Conservation (phyloP, 2,329 filamentous ascomycete genomes). For the Thyridium curvatum region DNA sequence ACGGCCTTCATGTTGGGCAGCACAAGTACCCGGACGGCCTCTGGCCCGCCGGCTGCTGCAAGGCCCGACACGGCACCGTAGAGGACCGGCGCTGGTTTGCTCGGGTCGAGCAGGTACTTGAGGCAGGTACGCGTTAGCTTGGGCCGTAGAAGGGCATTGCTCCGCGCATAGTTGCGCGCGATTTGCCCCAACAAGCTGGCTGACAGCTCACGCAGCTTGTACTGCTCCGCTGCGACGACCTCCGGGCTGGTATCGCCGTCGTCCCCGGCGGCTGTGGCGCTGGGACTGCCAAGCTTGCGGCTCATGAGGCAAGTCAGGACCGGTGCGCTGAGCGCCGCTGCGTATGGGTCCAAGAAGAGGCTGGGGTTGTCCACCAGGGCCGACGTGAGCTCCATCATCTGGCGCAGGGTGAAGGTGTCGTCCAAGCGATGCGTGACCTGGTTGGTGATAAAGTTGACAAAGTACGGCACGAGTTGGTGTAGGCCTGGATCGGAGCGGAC, state of each 20-base stretch:
- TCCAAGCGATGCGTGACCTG: constrained; percentile 93
- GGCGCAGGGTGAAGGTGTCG: constrained; percentile 79
- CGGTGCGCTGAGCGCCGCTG: constrained; percentile 67
- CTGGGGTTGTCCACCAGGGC: constrained; percentile 79
- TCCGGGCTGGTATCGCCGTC: constrained; percentile 42
- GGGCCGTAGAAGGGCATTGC: constrained; percentile 76
- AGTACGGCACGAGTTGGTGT: constrained; percentile 94
- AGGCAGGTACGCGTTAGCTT: constrained; percentile 90
- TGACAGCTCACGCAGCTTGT: constrained; percentile 76
- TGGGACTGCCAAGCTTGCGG: constrained; percentile 63
- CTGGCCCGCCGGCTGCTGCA: constrained; percentile 64
- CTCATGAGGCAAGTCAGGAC: constrained; percentile 88
- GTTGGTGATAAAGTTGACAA: constrained; percentile 90
- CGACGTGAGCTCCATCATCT: constrained; percentile 86
- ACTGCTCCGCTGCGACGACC: constrained; percentile 49
- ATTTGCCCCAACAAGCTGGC: constrained; percentile 77
- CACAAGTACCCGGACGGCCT: constrained; percentile 50
- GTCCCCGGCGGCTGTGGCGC: constrained; percentile 39
- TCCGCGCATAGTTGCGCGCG: constrained; percentile 71
- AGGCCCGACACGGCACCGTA: constrained; percentile 85
- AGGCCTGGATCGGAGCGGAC: constrained; percentile 85
- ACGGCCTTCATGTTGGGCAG: constrained; percentile 50
- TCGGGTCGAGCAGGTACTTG: constrained; percentile 84
- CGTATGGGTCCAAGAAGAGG: constrained; percentile 64
- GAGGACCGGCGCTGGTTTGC: constrained; percentile 74